Base-by-base conservation (phyloP, 352 stramenopile genomes). In the Blastocystis sp. region DNA sequence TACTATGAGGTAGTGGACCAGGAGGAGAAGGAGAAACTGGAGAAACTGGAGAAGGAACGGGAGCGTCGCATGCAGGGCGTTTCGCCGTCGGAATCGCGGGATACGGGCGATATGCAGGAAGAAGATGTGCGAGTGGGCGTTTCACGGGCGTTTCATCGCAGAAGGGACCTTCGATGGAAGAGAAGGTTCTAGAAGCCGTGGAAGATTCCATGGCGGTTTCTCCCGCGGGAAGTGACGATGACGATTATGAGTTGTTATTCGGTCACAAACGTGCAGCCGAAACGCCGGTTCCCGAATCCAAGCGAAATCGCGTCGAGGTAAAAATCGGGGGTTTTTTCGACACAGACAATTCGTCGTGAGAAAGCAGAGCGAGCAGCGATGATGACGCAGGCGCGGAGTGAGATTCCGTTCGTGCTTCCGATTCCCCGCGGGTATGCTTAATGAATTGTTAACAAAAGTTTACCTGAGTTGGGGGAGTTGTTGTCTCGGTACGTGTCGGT, bases 11-110 rank as follows among this genome's bases (percentile, higher is more conserved):
- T 64, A 81, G 69, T 81, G 27, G 69, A 81, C 42, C 16, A 64
- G 18, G 69, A 81, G 40, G 69, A 81, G 48, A 51, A 65, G 69
- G 69, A 81, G 69, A 81, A 64, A 38, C 44, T 81, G 69, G 69
- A 81, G 69, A 81, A 81, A n/a, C 69, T 81, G 42, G 69, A 81
- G 51, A 64, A 63, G 69, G 69, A 81, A 42, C 44, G 69, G 42
- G 69, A 81, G n/a, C 1, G n/a, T n/a, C 49, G 69, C n/a, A 81
- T 81, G 69, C 44, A 81, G 24, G 69, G 69, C 53, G 48, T 81
- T 21, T n/a, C 42, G 46, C 24, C 32, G 4, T 18, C 46, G 36
- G 40, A 51, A 44, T 29, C 24, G 42, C 69, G 69, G 6, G 69
- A 81, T 16, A 81, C 69, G 34, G 69, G 69, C 16, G 69, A 81